Evolutionary conservation across 108 stramenopile species (phyloP).

Genomic region (Pseudonitzschia multiseries): DNA sequence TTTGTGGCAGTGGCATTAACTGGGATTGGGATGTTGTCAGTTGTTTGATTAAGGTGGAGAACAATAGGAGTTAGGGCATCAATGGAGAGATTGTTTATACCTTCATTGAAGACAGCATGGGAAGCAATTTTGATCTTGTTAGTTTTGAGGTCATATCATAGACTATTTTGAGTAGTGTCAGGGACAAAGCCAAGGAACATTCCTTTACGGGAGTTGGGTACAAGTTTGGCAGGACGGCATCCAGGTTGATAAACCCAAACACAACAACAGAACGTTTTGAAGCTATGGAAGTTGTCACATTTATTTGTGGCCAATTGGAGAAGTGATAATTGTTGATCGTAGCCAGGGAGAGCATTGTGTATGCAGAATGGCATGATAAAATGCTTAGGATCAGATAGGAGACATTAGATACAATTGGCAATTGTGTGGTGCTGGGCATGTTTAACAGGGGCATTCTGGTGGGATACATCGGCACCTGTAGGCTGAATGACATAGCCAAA

Average conservation of each 20-base stretch:
- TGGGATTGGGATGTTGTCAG: neutral
- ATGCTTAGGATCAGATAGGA: too few relatives aligned
- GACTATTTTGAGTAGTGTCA: too few relatives aligned
- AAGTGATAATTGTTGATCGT: neutral
- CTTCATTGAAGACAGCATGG: slow-evolving; percentile 42
- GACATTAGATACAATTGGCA: too few relatives aligned
- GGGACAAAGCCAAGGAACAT: too few relatives aligned
- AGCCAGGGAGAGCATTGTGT: slow-evolving; percentile 15
- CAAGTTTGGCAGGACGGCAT: slow-evolving; percentile 20
- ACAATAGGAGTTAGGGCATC: slow-evolving; percentile 25
- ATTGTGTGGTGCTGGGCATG: neutral
- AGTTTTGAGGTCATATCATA: too few relatives aligned
- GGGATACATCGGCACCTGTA: slow-evolving; percentile 27
- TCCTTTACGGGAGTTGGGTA: too few relatives aligned
- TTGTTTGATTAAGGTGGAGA: neutral
- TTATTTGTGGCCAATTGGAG: neutral
- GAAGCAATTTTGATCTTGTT: slow-evolving; percentile 27
- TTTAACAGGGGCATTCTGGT: slow-evolving; percentile 8
- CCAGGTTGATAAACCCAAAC: too few relatives aligned
- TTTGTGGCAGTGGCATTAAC: too few relatives aligned
- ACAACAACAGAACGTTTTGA: neutral
- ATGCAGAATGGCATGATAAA: slow-evolving; percentile 7
- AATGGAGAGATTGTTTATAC: slow-evolving; percentile 37
- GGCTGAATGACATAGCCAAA: slow-evolving; percentile 15
- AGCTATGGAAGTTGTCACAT: too few relatives aligned